Conservation (phyloP, 352 stramenopile species). For the Stramenopiles sp. region DNA sequence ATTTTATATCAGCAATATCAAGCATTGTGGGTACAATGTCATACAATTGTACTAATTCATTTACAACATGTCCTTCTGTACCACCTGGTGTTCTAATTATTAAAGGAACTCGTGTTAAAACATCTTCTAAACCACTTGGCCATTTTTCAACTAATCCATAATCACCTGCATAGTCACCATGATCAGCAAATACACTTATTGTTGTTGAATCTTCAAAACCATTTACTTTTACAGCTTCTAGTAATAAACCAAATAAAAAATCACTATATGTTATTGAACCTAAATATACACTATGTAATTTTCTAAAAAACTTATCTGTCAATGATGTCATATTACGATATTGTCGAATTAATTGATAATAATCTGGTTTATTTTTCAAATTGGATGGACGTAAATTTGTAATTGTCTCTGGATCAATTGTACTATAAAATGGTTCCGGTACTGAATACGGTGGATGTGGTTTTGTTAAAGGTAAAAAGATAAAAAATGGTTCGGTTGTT, state of each 20-base stretch:
- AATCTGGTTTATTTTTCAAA: not conserved
- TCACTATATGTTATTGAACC: not conserved
- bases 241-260: not conserved
- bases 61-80: not conserved
- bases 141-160: constrained; percentile 5
- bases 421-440: constrained; percentile 2
- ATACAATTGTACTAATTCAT: not conserved
- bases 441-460: not conserved
- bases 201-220: constrained; percentile 1
- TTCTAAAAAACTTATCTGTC: not conserved
- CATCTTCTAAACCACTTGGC: not conserved
- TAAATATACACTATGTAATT: not conserved
- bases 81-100: not conserved
- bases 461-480: constrained; percentile 4
- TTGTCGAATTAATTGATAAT: not conserved
- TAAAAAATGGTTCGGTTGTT: constrained; percentile 3
- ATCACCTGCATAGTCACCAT: constrained; percentile 8
- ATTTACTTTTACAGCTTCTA: not conserved
- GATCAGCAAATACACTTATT: not conserved
- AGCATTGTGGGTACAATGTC: constrained; percentile 6
- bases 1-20: not conserved
- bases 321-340: constrained; percentile 5
- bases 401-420: not conserved
- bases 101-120: not conserved
- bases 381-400: not conserved